A percentile compares a stretch with the other conserved stretches of the same genome.
phyloP scores from a whole-genome alignment of 345 rosid species.

The Camelina sativa region DNA sequence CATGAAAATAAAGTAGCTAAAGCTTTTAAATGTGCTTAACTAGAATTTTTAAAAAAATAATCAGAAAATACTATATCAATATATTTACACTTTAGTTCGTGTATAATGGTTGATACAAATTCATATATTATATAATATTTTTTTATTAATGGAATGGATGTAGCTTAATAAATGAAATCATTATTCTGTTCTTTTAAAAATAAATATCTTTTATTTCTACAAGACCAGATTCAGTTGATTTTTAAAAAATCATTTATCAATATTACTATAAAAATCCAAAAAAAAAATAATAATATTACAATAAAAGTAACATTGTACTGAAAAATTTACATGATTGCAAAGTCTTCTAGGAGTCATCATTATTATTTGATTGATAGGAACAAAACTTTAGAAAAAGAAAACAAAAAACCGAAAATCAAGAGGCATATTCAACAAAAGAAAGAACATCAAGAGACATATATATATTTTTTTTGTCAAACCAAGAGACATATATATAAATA shows the following conservation, averaged over 20 bases:
- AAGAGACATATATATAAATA: neutral
- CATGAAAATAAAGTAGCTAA: too few species aligned
- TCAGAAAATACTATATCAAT: too few species aligned
- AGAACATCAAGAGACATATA: slow-evolving; percentile 1
- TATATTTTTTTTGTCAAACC: too few species aligned
- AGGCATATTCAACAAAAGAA: neutral
- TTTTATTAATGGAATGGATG: neutral
- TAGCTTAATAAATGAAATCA: neutral
- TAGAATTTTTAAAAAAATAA: too few species aligned
- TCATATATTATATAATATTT: neutral
- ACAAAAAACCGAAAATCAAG: neutral
- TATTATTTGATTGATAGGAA: slow-evolving; percentile 22
- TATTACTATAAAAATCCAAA: neutral
- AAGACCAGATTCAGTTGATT: neutral
- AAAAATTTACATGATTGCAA: neutral
- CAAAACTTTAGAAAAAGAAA: slow-evolving; percentile 1
- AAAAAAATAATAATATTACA: too few species aligned
- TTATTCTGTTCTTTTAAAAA: neutral
- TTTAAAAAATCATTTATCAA: neutral
- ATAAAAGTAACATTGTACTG: neutral
- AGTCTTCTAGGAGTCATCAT: slow-evolving; percentile 11
- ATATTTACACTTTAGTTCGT: too few species aligned
- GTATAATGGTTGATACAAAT: too few species aligned
- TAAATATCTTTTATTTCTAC: neutral
- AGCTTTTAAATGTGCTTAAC: too few species aligned